A percentile compares a stretch with the other conserved stretches of the same genome.
These are phyloP conservation scores for Penicillium daleae DNA, from an alignment of 495 filamentous ascomycete species.

Conservation along the genomic window DNA sequence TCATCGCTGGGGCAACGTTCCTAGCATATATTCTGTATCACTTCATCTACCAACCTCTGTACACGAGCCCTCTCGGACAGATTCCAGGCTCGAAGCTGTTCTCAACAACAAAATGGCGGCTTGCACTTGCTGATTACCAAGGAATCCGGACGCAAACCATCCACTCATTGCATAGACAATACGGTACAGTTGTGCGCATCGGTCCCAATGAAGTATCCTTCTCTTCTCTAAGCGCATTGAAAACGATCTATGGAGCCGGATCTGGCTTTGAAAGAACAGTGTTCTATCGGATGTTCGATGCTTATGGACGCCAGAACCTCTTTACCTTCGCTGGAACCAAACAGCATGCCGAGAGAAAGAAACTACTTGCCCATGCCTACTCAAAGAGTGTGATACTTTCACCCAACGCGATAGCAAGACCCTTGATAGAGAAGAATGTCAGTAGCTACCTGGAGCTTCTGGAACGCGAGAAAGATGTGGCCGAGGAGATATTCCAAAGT, in stretches of 20 bases:
- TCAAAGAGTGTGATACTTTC: slow-evolving; percentile 36
- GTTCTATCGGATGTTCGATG: slow-evolving; percentile 51
- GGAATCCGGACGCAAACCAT: slow-evolving; percentile 36
- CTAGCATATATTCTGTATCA: not conserved
- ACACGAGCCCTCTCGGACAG: slow-evolving; percentile 5
- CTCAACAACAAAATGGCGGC: slow-evolving; percentile 30
- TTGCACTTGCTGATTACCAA: slow-evolving; percentile 36
- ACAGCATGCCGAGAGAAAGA: slow-evolving; percentile 43
- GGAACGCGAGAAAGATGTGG: slow-evolving; percentile 24
- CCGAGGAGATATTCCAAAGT: slow-evolving; percentile 37
- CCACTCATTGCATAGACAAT: slow-evolving; percentile 38
- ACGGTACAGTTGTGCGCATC: slow-evolving; percentile 45
- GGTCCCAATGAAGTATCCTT: slow-evolving; percentile 48
- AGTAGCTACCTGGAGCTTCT: slow-evolving; percentile 34
- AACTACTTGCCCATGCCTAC: slow-evolving; percentile 42
- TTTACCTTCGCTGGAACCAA: slow-evolving; percentile 37
- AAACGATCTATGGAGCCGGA: slow-evolving; percentile 47
- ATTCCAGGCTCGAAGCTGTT: slow-evolving; percentile 36
- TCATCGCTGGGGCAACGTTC: not conserved
- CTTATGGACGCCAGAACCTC: slow-evolving; percentile 40
- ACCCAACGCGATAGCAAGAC: not conserved
- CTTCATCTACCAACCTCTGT: slow-evolving; percentile 2
- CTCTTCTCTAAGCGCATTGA: slow-evolving; percentile 27
- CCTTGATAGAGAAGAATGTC: slow-evolving; percentile 35
- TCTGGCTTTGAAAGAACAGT: slow-evolving; percentile 40